These are phyloP conservation scores for Ascochyta clinopodiicola DNA, from an alignment of 2,329 filamentous ascomycete species.

Conservation along the genomic window DNA sequence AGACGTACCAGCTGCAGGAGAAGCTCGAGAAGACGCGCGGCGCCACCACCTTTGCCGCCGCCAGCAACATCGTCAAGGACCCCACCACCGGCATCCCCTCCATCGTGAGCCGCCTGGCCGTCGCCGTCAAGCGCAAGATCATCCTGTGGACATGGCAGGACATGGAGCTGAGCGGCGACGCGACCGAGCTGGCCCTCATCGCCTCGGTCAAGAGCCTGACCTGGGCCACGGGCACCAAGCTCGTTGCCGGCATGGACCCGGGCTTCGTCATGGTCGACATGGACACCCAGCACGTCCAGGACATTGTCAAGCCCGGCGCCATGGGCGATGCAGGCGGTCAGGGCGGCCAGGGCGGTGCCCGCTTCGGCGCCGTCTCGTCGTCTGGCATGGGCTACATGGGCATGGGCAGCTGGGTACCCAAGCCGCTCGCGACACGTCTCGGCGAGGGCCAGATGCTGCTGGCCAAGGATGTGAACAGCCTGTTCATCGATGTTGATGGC, in stretches of 20 bases:
- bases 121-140: slow-evolving; percentile 89
- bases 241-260: slow-evolving; percentile 89
- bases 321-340: slow-evolving; percentile 67
- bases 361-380: slow-evolving; percentile 82
- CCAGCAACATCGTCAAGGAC: slow-evolving; percentile 94
- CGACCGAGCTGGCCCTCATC: slow-evolving; percentile 77
- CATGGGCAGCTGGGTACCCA: slow-evolving; percentile 88
- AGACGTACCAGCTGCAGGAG: slow-evolving; percentile 82
- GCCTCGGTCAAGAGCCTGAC: slow-evolving; percentile 88
- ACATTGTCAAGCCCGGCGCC: slow-evolving; percentile 79
- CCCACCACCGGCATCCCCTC: slow-evolving; percentile 84
- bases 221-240: slow-evolving; percentile 85
- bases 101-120: slow-evolving; percentile 88
- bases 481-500: slow-evolving; percentile 86
- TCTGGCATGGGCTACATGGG: slow-evolving; percentile 97
- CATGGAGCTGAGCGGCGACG: slow-evolving; percentile 80
- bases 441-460: slow-evolving; percentile 84
- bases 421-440: slow-evolving; percentile 83
- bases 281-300: slow-evolving; percentile 72
- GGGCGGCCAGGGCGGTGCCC: slow-evolving; percentile 65
- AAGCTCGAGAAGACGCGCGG: slow-evolving; percentile 84
- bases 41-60: slow-evolving; percentile 88
- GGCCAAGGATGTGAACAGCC: slow-evolving; percentile 96
- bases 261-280: slow-evolving; percentile 92
- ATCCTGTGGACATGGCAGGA: slow-evolving; percentile 96